A percentile compares a stretch with the other conserved stretches of the same genome.
Conservation (phyloP, 78 protist genomes). For the Dictyostelium citrinum region DNA sequence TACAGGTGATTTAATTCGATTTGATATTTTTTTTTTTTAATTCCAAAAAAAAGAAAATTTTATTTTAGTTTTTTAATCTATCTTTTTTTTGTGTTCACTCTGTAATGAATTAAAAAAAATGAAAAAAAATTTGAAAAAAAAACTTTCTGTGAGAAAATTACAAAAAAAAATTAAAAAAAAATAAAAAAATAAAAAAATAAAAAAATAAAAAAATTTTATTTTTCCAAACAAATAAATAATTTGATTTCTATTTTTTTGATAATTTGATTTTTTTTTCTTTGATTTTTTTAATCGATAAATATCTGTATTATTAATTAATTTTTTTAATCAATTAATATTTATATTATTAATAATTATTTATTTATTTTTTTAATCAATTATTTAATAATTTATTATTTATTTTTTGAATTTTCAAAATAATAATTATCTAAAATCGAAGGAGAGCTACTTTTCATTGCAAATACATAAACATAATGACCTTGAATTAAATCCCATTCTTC, state of each 20-base stretch:
- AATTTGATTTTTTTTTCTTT: background rate
- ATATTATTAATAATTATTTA: no score
- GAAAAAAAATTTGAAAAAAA: background rate
- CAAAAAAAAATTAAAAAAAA: background rate
- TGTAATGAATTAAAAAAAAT: background rate
- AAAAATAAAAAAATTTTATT: background rate
- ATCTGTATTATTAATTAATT: no score
- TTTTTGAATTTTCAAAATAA: slow-evolving; percentile 17
- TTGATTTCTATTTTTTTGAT: background rate
- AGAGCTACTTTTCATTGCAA: slow-evolving; percentile 31
- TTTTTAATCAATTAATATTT: no score
- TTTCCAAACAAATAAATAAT: background rate
- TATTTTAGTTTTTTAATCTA: background rate
- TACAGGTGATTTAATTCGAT: background rate
- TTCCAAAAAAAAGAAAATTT: background rate
- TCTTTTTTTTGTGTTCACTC: slow-evolving; percentile 6
- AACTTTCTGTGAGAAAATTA: background rate
- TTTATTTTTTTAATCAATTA: background rate
- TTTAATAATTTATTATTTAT: background rate
- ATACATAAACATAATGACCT: slow-evolving; percentile 74
- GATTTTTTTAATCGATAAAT: no score
- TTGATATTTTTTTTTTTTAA: background rate
- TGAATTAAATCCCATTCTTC: slow-evolving; percentile 81
- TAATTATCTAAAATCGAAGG: background rate
- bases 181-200: background rate